Evolutionary conservation across 2,329 filamentous ascomycete species (phyloP).

Genomic region (Fusarium torreyae): DNA sequence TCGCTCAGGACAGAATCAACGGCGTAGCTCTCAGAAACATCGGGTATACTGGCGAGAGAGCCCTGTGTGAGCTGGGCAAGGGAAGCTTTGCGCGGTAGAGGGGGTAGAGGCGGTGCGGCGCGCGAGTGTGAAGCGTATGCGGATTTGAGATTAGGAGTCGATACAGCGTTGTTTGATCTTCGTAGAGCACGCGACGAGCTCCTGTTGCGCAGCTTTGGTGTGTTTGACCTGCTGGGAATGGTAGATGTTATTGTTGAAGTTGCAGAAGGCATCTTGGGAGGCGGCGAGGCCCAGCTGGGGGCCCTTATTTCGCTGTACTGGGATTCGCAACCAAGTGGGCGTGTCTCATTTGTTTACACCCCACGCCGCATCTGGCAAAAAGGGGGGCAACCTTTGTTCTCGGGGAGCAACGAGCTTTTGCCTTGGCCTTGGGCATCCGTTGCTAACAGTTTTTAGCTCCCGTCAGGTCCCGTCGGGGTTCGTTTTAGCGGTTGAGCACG

Average conservation of each 20-base stretch:
- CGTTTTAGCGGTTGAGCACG: conserved; percentile 33
- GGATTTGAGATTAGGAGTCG: conserved; percentile 72
- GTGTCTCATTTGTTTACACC: conserved; percentile 53
- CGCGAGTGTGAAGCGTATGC: conserved; percentile 67
- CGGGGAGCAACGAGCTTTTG: conserved; percentile 38
- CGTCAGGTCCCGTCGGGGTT: conserved; percentile 23
- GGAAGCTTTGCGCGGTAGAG: conserved; percentile 78
- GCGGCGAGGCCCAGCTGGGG: conserved; percentile 42
- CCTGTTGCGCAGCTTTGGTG: conserved; percentile 42
- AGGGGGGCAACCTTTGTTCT: conserved; percentile 46
- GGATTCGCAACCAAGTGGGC: conserved; percentile 38
- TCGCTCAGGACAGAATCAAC: conserved; percentile 66
- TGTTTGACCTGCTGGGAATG: conserved; percentile 32
- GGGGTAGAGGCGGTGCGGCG: conserved; percentile 57
- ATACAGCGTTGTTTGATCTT: conserved; percentile 64
- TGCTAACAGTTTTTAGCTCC: conserved; percentile 36
- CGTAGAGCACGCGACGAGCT: conserved; percentile 59
- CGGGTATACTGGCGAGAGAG: conserved; percentile 75
- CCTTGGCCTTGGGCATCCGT: conserved; percentile 14
- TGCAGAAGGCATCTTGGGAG: conserved; percentile 50
- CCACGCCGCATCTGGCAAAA: conserved; percentile 49
- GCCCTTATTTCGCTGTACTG: conserved; percentile 46
- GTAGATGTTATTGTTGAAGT: conserved; percentile 45
- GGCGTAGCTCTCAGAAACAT: conserved; percentile 76
- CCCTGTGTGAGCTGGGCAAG: conserved; percentile 77